Percentiles rank a stretch among this genome's conserved stretches.
Conservation (phyloP, 2,329 filamentous ascomycete species). For the Aspergillus persii region DNA sequence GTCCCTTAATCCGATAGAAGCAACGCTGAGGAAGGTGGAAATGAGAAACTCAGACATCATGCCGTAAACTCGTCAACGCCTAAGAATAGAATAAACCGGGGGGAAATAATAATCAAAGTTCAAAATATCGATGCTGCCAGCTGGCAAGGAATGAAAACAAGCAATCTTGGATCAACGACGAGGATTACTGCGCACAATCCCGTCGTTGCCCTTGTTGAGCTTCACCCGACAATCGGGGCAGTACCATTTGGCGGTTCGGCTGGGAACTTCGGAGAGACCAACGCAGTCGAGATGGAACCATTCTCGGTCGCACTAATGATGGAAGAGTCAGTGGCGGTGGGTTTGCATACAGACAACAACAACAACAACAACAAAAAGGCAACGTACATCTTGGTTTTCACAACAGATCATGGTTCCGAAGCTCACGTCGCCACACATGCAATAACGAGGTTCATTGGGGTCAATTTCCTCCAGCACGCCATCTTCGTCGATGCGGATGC, state of each 20-base stretch:
- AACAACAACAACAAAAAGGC: constrained; percentile 9
- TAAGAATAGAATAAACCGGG: not conserved
- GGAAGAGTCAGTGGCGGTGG: not conserved
- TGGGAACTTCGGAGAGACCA: constrained; percentile 56
- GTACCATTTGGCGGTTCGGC: constrained; percentile 64
- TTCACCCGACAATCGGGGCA: constrained; percentile 61
- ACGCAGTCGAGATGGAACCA: constrained; percentile 67
- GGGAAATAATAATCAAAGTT: not conserved
- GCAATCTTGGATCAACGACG: constrained; percentile 28
- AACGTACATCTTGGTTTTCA: constrained; percentile 57
- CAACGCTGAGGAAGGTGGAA: not conserved
- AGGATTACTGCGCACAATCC: constrained; percentile 37
- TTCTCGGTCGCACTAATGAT: constrained; percentile 59
- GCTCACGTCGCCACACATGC: constrained; percentile 62
- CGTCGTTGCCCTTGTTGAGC: constrained; percentile 42
- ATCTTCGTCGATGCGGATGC: constrained; percentile 47
- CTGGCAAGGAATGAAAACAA: not conserved
- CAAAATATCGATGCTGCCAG: not conserved
- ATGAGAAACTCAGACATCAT: not conserved
- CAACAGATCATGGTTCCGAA: constrained; percentile 66
- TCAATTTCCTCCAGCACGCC: constrained; percentile 54
- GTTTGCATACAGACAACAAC: not conserved
- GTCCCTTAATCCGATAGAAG: constrained; percentile 1
- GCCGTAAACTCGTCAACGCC: not conserved
- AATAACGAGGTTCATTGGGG: constrained; percentile 63